Conservation (phyloP, 2,329 filamentous ascomycete species). For the Hypomyces perniciosus region DNA sequence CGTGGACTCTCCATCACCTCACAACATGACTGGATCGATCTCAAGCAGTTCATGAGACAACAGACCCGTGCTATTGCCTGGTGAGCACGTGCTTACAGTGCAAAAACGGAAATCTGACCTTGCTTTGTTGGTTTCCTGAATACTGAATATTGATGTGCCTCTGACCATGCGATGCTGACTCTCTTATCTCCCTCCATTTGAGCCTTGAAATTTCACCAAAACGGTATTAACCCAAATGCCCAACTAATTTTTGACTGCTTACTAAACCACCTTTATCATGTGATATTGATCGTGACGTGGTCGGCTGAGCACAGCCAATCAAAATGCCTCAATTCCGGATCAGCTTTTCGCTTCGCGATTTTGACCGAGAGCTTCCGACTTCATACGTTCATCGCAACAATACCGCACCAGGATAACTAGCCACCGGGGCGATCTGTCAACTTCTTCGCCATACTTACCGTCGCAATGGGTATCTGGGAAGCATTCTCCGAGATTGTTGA, state of each 20-base stretch:
- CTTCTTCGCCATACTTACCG: constrained; percentile 22
- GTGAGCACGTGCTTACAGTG: too few species aligned
- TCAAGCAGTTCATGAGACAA: too few species aligned
- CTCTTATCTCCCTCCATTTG: background rate
- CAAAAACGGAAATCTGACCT: too few species aligned
- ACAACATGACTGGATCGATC: too few species aligned
- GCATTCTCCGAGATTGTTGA: constrained; percentile 58
- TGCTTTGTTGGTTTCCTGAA: too few species aligned
- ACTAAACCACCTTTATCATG: constrained; percentile 14
- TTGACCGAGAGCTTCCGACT: constrained; percentile 38
- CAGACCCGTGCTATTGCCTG: too few species aligned
- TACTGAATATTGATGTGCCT: too few species aligned
- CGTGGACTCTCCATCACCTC: too few species aligned
- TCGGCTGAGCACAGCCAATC: constrained; percentile 35
- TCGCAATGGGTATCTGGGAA: constrained; percentile 63
- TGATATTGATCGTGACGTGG: constrained; percentile 18
- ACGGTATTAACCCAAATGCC: constrained; percentile 1
- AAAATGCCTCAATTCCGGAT: constrained; percentile 44
- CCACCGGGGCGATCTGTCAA: constrained; percentile 36
- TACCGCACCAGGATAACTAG: constrained; percentile 29
- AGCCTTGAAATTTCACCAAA: background rate
- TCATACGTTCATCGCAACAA: constrained; percentile 29
- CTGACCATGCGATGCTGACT: too few species aligned
- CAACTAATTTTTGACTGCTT: background rate
- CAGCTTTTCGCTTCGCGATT: constrained; percentile 36